These are phyloP conservation scores for Phytophthora agathidicida DNA, from an alignment of 352 stramenopile species.

Conservation along the genomic window DNA sequence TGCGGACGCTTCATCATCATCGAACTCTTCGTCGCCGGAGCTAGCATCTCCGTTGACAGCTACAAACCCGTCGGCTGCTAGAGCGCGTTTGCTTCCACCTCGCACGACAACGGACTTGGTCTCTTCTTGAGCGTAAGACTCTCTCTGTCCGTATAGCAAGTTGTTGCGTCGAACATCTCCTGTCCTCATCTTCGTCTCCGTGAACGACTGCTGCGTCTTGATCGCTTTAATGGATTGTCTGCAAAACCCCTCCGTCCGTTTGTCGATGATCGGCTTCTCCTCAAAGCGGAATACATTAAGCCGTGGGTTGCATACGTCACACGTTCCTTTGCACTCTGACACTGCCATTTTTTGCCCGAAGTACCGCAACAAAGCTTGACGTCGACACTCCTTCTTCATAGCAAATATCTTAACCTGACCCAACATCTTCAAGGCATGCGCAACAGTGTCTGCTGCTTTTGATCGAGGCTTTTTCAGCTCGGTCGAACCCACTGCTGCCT, in stretches of 20 bases:
- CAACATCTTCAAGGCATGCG: constrained; percentile 43
- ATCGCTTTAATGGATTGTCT: constrained; percentile 27
- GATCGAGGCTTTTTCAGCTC: constrained; percentile 7
- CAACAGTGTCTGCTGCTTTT: constrained; percentile 10
- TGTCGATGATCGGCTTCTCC: constrained; percentile 28
- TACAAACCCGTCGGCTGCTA: constrained; percentile 59
- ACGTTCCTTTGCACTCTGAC: constrained; percentile 48
- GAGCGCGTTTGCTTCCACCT: constrained; percentile 18
- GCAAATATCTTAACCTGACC: constrained; percentile 48
- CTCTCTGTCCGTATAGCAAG: constrained; percentile 49
- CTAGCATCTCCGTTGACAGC: constrained; percentile 56
- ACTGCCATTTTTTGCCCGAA: constrained; percentile 59
- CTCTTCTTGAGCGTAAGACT: constrained; percentile 51
- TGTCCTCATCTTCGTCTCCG: constrained; percentile 33
- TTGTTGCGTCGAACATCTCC: constrained; percentile 47
- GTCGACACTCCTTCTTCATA: constrained; percentile 56
- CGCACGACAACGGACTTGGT: constrained; percentile 58
- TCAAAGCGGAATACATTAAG: constrained; percentile 63
- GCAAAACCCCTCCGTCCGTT: constrained; percentile 33
- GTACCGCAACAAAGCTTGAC: constrained; percentile 57
- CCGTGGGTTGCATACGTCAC: constrained; percentile 64
- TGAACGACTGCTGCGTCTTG: constrained; percentile 19
- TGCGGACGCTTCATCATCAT: constrained; percentile 17
- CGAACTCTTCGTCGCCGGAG: constrained; percentile 37
- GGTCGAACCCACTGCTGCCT: background rate